Percentiles rank a stretch among this genome's conserved stretches.
Evolutionary conservation across 371 early-diverging fungal genomes (phyloP).

Genomic region (Globomyces sp.): DNA sequence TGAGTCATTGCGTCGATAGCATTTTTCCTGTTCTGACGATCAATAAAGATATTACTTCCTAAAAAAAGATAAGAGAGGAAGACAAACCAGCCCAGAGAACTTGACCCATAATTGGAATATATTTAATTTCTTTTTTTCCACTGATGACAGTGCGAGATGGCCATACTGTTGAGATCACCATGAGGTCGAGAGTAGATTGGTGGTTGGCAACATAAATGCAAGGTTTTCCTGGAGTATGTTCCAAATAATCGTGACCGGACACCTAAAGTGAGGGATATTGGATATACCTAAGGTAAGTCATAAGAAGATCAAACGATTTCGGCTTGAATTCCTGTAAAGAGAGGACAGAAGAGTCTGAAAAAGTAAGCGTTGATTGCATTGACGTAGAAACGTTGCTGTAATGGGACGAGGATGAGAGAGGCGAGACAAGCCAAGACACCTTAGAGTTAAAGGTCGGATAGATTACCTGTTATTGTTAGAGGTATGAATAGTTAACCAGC

Average conservation of each 20-base stretch:
- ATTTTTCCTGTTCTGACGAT: slow-evolving; percentile 79
- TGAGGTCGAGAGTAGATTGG: background rate
- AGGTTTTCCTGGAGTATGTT: background rate
- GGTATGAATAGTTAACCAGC: too few relatives aligned
- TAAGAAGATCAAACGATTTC: background rate
- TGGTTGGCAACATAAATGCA: slow-evolving; percentile 12
- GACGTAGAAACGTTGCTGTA: too few relatives aligned
- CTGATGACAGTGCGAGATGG: slow-evolving; percentile 62
- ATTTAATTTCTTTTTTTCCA: slow-evolving; percentile 79
- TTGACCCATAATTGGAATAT: slow-evolving; percentile 81
- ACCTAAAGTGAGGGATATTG: background rate
- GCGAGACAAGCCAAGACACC: too few relatives aligned
- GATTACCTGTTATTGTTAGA: too few relatives aligned
- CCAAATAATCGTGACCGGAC: slow-evolving; percentile 8
- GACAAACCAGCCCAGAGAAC: slow-evolving; percentile 60
- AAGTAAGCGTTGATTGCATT: too few relatives aligned
- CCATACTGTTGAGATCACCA: slow-evolving; percentile 47
- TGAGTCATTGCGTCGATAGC: slow-evolving; percentile 76
- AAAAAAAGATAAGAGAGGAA: too few relatives aligned
- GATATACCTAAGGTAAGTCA: too few relatives aligned
- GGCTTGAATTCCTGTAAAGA: slow-evolving; percentile 10
- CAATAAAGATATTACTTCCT: slow-evolving; percentile 78
- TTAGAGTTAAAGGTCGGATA: too few relatives aligned
- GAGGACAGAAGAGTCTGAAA: background rate
- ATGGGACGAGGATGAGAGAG: too few relatives aligned